Base-by-base conservation (phyloP, 2,329 filamentous ascomycete species). In the Diaporthe destruens region DNA sequence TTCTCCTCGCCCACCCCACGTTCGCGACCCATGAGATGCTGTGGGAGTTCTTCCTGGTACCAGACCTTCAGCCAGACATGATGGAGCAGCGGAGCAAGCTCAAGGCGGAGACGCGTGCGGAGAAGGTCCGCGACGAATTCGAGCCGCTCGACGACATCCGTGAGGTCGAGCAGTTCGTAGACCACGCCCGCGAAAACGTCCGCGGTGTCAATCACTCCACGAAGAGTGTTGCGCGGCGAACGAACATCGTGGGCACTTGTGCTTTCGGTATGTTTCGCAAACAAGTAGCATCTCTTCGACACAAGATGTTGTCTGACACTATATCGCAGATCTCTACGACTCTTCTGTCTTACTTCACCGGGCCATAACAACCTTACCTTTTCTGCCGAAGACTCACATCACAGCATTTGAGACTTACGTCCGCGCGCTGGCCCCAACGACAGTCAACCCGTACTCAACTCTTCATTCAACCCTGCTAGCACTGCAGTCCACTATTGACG, bases 1-100 rank as follows among this genome's bases (percentile, higher is more conserved):
- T 95, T 23, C 88, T 99, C 75, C 87, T 99, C 34, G 87, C 90
- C 11, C 96, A 99, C 79, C 93, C 96, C 4, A 98, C 96, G 0
- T 98, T 99, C 80, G 90, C 94, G 0, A 98, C 94, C 0, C 97
- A 99, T 79, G 96, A 99, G 84, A 94, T 98, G 88, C 88, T 99
- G 2, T 99, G 96, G 97, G 96, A 99, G 78, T 99, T 99, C 83
- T 98, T 99, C 82, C 88, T 99, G 0, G 95, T 99, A 16, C 96
- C 96, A 1, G 96, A 99, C 77, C 90, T 99, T 65, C 94, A 98
- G 80, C 89, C 94, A 0, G 91, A 94, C 25, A 94, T 95, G 89
- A 96, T 98, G 87, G 92, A 94, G 69, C 92, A 97, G 80, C 90
- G 96, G 65, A 97, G 94, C 75, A 91, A 91, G 71, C 90, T 95